These are phyloP conservation scores for Lecanoromycetidae sp. DNA, from an alignment of 2,329 filamentous ascomycete genomes.

Conservation along the genomic window DNA sequence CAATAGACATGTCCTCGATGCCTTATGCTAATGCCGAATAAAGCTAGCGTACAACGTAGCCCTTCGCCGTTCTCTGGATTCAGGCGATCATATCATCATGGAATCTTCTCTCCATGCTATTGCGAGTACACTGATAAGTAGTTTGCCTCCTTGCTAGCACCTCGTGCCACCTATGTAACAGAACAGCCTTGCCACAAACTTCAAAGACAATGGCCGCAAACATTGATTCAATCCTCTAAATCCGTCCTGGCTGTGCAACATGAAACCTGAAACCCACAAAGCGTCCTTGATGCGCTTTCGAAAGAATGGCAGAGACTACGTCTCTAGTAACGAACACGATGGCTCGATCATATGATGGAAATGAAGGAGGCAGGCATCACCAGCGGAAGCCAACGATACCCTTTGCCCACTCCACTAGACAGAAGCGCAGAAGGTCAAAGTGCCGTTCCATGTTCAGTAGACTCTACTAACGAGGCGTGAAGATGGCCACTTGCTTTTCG, in stretches of 20 bases:
- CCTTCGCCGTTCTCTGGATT: too few species aligned
- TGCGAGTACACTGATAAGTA: too few species aligned
- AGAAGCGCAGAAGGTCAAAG: conserved; percentile 17
- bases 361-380: conserved; percentile 12
- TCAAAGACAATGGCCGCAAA: conserved; percentile 5
- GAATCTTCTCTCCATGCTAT: neutral
- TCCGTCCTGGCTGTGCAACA: neutral
- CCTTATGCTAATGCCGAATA: too few species aligned
- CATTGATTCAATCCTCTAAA: neutral
- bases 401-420: conserved; percentile 16
- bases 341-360: neutral
- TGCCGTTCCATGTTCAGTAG: neutral
- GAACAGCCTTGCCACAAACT: too few species aligned
- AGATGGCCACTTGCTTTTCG: conserved; percentile 53
- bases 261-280: neutral
- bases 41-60: too few species aligned
- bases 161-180: neutral
- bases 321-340: neutral
- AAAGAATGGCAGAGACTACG: too few species aligned
- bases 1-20: too few species aligned
- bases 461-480: neutral
- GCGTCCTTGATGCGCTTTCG: too few species aligned
- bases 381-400: conserved; percentile 16
- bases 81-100: too few species aligned
- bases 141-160: neutral